Percentiles rank a stretch among this genome's conserved stretches.
Evolutionary conservation across 139 green algal genomes (phyloP).

Genomic region (Bryopsis sp.): DNA sequence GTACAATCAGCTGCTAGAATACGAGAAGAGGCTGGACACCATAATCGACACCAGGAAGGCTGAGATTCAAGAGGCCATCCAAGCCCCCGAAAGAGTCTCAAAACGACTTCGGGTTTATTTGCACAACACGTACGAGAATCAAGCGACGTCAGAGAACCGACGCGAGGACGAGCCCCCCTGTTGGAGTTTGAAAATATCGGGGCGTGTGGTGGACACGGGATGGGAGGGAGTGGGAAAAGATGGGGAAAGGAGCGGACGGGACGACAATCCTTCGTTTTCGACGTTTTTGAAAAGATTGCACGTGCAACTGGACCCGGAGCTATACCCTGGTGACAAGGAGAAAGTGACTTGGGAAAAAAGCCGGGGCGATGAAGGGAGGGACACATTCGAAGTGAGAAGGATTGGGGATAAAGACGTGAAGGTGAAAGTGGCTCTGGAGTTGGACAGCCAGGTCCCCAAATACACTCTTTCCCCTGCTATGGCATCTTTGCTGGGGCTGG

Average conservation of each 20-base stretch:
- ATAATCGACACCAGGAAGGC: constrained; percentile 46
- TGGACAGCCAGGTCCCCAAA: constrained; percentile 25
- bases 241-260: constrained; percentile 15
- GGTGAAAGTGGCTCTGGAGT: constrained; percentile 30
- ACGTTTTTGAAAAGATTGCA: constrained; percentile 34
- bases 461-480: background rate
- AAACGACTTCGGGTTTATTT: background rate
- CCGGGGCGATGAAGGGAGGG: constrained; percentile 1
- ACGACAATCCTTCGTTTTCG: constrained; percentile 27
- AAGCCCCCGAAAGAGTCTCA: background rate
- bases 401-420: constrained; percentile 26
- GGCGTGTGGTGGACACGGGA: constrained; percentile 15
- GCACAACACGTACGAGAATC: constrained; percentile 4
- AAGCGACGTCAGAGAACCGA: background rate
- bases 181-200: constrained; percentile 15
- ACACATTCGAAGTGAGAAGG: constrained; percentile 43
- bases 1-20: constrained; percentile 50
- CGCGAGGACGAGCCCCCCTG: background rate
- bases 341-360: constrained; percentile 32
- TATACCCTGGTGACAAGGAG: constrained; percentile 20
- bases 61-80: constrained; percentile 47
- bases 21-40: constrained; percentile 50
- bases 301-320: constrained; percentile 31
- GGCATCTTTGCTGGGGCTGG: background rate
- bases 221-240: constrained; percentile 17